A percentile compares a stretch with the other conserved stretches of the same genome.
phyloP scores from a whole-genome alignment of 768 basidiomycete species.

The Fibroporia radiculosa region DNA sequence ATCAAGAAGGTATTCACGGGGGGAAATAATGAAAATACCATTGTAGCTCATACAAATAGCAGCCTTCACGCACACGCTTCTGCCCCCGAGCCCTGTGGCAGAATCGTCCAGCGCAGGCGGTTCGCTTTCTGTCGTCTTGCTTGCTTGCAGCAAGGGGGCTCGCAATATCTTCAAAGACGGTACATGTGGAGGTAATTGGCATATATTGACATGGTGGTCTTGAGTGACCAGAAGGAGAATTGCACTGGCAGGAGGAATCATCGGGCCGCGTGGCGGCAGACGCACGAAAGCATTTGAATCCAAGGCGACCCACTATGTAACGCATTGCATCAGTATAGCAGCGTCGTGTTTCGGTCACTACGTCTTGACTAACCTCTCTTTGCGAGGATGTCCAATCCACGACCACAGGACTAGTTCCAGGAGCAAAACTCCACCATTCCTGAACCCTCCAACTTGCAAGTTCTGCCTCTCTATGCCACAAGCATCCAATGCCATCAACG shows the following conservation, averaged over 20 bases:
- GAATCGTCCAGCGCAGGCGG: slow-evolving; percentile 9
- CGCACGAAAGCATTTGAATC: slow-evolving; percentile 41
- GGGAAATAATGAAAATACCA: slow-evolving; percentile 30
- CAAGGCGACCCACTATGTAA: slow-evolving; percentile 49
- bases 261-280: slow-evolving; percentile 52
- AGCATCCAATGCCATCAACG: slow-evolving; percentile 50
- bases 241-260: slow-evolving; percentile 42
- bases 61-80: slow-evolving; percentile 46
- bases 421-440: slow-evolving; percentile 47
- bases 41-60: slow-evolving; percentile 54
- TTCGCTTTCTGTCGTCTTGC: slow-evolving; percentile 14
- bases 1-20: neutral
- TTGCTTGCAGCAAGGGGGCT: slow-evolving; percentile 39
- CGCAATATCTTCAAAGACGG: slow-evolving; percentile 38
- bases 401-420: slow-evolving; percentile 49
- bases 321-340: neutral
- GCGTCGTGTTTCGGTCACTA: neutral
- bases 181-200: slow-evolving; percentile 41
- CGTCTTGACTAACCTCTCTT: slow-evolving; percentile 43
- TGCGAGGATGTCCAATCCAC: slow-evolving; percentile 53
- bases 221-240: slow-evolving; percentile 60
- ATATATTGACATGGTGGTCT: slow-evolving; percentile 47
- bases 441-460: slow-evolving; percentile 55
- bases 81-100: slow-evolving; percentile 28
- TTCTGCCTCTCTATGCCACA: slow-evolving; percentile 55